A percentile compares a stretch with the other conserved stretches of the same genome.
phyloP scores from a whole-genome alignment of 495 filamentous ascomycete genomes.

The Tuber melanosporum region DNA sequence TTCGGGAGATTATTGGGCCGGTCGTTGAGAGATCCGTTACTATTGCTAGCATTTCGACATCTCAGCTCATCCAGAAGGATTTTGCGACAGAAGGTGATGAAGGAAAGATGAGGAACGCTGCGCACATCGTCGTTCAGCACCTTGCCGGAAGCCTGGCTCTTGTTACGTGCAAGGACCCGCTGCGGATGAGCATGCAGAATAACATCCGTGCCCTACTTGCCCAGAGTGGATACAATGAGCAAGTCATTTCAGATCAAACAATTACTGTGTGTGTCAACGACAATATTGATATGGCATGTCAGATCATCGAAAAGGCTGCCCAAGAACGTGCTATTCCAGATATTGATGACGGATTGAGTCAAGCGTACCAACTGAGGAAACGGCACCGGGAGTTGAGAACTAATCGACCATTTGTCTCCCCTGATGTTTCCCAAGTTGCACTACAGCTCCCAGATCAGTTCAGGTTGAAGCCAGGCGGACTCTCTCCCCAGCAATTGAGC shows the following conservation, averaged over 20 bases:
- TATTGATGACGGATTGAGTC: slow-evolving; percentile 84
- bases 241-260: slow-evolving; percentile 49
- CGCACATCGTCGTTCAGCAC: slow-evolving; percentile 84
- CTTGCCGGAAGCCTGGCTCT: slow-evolving; percentile 87
- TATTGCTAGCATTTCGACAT: slow-evolving; percentile 90
- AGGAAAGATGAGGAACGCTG: slow-evolving; percentile 71
- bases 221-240: slow-evolving; percentile 74
- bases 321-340: slow-evolving; percentile 87
- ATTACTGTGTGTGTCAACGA: slow-evolving; percentile 98
- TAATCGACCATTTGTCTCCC: slow-evolving; percentile 75
- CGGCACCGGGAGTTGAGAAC: slow-evolving; percentile 63
- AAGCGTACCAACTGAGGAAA: slow-evolving; percentile 64
- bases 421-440: slow-evolving; percentile 73
- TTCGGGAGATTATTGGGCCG: slow-evolving; percentile 90
- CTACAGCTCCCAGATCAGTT: slow-evolving; percentile 84
- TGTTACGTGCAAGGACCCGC: slow-evolving; percentile 95
- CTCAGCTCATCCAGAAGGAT: slow-evolving; percentile 89
- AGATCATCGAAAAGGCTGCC: slow-evolving; percentile 85
- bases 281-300: slow-evolving; percentile 87
- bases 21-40: slow-evolving; percentile 96
- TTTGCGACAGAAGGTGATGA: slow-evolving; percentile 90
- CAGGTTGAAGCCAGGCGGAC: slow-evolving; percentile 65
- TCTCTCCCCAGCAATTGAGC: slow-evolving; percentile 86
- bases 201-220: slow-evolving; percentile 72
- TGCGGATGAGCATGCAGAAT: slow-evolving; percentile 91